Conservation (phyloP, 2,329 filamentous ascomycete genomes). For the Colletotrichum liaoningense region DNA sequence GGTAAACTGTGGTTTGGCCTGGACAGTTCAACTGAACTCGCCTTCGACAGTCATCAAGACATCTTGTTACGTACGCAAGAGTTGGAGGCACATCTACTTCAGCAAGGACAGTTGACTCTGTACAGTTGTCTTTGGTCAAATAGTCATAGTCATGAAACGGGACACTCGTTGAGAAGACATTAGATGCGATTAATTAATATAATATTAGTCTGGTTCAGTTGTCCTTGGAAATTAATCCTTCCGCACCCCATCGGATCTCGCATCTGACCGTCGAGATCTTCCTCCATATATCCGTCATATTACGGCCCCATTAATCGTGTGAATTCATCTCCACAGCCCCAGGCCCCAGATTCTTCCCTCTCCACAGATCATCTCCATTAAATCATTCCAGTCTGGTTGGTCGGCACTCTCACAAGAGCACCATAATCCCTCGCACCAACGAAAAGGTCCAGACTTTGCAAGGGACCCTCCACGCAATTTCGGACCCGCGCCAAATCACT, state of each 20-base stretch:
- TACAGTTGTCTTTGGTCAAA: no score
- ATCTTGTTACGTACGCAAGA: no score
- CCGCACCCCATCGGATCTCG: not conserved
- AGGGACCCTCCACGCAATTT: slow-evolving; percentile 37
- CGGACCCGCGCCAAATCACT: not conserved
- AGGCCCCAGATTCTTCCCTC: not conserved
- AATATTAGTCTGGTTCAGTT: not conserved
- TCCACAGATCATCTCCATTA: not conserved
- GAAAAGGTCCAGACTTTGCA: slow-evolving; percentile 37
- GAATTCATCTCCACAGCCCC: not conserved
- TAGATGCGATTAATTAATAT: not conserved
- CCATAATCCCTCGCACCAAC: slow-evolving; percentile 35
- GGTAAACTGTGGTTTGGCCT: no score
- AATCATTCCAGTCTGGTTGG: slow-evolving; percentile 36
- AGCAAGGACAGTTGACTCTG: no score
- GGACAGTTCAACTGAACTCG: no score
- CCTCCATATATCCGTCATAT: not conserved
- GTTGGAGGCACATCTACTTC: no score
- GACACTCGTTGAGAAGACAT: no score
- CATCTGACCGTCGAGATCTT: not conserved
- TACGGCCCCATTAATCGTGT: not conserved
- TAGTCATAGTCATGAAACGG: no score
- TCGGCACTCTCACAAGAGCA: slow-evolving; percentile 32
- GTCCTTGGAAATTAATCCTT: not conserved
- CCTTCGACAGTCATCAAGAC: no score